Conservation (phyloP, 164 flowering plant genomes). For the Liquidambar formosana region DNA sequence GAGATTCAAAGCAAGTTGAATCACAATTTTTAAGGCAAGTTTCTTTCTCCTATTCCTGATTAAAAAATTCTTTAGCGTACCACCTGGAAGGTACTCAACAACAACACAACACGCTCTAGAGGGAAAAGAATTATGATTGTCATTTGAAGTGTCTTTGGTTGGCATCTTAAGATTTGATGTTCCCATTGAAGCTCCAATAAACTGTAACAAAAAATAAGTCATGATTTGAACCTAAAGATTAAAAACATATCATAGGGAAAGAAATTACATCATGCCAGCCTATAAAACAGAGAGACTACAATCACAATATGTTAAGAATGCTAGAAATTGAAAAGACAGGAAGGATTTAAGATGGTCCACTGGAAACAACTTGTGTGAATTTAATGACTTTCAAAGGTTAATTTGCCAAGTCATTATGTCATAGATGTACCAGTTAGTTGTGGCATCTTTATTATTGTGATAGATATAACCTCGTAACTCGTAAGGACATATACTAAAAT, state of each 20-base stretch:
- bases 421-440: too few relatives aligned
- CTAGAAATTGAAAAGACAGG: too few relatives aligned
- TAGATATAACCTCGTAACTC: too few relatives aligned
- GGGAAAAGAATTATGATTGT: conserved; percentile 39
- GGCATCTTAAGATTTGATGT: conserved; percentile 80
- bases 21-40: conserved; percentile 61
- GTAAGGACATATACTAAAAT: too few relatives aligned
- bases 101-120: conserved; percentile 90
- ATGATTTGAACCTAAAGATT: neutral
- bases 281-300: too few relatives aligned
- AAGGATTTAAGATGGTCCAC: too few relatives aligned
- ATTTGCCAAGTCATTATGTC: too few relatives aligned
- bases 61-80: conserved; percentile 64
- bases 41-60: conserved; percentile 58
- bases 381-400: too few relatives aligned
- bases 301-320: too few relatives aligned
- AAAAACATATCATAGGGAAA: neutral
- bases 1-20: conserved; percentile 78
- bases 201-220: conserved; percentile 38
- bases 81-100: conserved; percentile 86
- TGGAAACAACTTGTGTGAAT: too few relatives aligned
- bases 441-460: too few relatives aligned
- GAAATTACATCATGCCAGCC: neutral
- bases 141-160: conserved; percentile 30
- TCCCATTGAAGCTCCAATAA: conserved; percentile 94